phyloP scores from a whole-genome alignment of 2,329 filamentous ascomycete species.

The Verticillium isaacii region DNA sequence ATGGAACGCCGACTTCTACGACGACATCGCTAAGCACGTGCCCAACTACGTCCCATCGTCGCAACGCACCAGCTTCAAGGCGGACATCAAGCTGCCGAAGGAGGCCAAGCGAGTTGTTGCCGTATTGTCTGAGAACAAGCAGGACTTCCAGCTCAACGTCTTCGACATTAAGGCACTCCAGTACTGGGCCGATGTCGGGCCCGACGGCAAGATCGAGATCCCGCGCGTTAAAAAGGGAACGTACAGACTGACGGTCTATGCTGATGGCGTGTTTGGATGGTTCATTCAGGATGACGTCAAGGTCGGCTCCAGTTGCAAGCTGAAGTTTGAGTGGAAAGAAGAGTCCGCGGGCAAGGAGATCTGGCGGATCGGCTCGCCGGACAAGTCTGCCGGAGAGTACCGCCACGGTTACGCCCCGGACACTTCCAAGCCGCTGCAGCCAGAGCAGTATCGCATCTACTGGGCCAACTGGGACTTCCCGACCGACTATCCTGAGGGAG shows the following conservation, averaged over 20 bases:
- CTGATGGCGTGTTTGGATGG: constrained; percentile 56
- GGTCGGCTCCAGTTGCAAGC: constrained; percentile 25
- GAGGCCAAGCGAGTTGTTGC: constrained; percentile 48
- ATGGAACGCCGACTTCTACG: constrained; percentile 58
- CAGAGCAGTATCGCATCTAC: constrained; percentile 57
- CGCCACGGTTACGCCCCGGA: constrained; percentile 50
- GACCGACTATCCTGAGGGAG: constrained; percentile 53
- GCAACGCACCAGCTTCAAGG: constrained; percentile 43
- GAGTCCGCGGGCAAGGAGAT: constrained; percentile 54
- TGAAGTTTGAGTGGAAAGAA: constrained; percentile 36
- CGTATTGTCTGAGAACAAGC: constrained; percentile 35
- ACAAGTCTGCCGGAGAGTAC: constrained; percentile 57
- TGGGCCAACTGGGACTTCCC: constrained; percentile 57
- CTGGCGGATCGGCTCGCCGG: constrained; percentile 58
- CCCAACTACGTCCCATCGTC: constrained; percentile 53
- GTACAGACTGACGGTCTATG: constrained; percentile 59
- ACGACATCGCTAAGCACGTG: constrained; percentile 53
- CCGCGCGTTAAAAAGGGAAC: constrained; percentile 50
- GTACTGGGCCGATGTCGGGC: constrained; percentile 54
- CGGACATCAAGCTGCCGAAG: constrained; percentile 43
- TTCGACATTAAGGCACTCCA: constrained; percentile 51
- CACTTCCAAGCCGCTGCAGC: constrained; percentile 40
- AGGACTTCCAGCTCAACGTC: constrained; percentile 36
- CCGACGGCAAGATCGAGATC: constrained; percentile 44
- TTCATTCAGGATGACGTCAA: constrained; percentile 46